Evolutionary conservation across 768 basidiomycete genomes (phyloP).

Genomic region (Mycena rebaudengoi): DNA sequence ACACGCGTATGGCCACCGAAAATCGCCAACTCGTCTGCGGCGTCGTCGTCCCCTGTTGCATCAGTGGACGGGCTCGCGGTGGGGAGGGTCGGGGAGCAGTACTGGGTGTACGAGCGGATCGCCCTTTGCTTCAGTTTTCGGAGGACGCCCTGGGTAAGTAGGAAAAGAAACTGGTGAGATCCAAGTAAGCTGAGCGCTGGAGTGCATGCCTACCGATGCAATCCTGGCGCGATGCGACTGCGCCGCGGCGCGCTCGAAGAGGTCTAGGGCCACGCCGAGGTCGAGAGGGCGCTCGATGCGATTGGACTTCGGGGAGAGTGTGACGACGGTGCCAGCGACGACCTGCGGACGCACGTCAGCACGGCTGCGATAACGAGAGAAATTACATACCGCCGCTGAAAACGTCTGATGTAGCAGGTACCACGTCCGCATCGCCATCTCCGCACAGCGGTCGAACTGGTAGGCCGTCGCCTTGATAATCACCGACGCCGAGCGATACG

Average conservation of each 20-base stretch:
- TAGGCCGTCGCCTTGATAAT: slow-evolving; percentile 60
- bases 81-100: slow-evolving; percentile 23
- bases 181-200: not conserved
- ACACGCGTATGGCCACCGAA: slow-evolving; percentile 63
- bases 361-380: not conserved
- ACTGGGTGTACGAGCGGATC: slow-evolving; percentile 42
- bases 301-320: slow-evolving; percentile 61
- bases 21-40: slow-evolving; percentile 59
- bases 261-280: slow-evolving; percentile 52
- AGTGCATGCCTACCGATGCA: slow-evolving; percentile 50
- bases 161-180: not conserved
- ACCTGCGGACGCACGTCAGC: slow-evolving; percentile 45
- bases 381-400: slow-evolving; percentile 52
- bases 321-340: slow-evolving; percentile 68
- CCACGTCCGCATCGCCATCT: slow-evolving; percentile 59
- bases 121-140: slow-evolving; percentile 57
- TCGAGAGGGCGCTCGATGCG: slow-evolving; percentile 59
- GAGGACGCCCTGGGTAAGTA: slow-evolving; percentile 48
- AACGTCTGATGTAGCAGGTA: slow-evolving; percentile 60
- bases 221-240: slow-evolving; percentile 56
- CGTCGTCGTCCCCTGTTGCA: slow-evolving; percentile 35
- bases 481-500: slow-evolving; percentile 59
- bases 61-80: slow-evolving; percentile 10
- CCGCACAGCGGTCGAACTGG: slow-evolving; percentile 56
- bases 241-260: slow-evolving; percentile 55